These are phyloP conservation scores for Leccinum insigne DNA, from an alignment of 1,284 basidiomycete species.

Conservation along the genomic window DNA sequence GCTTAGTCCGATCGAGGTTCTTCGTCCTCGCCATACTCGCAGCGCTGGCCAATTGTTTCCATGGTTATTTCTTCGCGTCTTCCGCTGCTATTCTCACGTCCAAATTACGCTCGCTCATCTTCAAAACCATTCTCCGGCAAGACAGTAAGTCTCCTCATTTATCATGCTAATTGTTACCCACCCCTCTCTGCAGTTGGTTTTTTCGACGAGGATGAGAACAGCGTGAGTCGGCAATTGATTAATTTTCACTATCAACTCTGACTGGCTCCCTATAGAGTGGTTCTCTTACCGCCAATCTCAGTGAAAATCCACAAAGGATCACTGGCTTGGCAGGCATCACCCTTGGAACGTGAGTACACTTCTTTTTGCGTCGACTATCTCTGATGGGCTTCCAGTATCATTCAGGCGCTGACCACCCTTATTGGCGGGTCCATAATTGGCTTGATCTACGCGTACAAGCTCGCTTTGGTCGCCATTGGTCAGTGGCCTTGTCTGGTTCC, in stretches of 20 bases:
- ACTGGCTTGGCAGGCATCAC: constrained; percentile 91
- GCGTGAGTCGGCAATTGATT: constrained; percentile 40
- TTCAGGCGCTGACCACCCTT: constrained; percentile 79
- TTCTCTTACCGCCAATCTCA: constrained; percentile 76
- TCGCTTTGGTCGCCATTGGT: constrained; percentile 77
- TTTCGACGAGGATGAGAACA: constrained; percentile 87
- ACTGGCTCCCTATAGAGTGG: constrained; percentile 56
- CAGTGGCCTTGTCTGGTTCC: constrained; percentile 23
- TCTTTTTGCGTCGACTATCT: background rate
- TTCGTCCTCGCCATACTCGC: constrained; percentile 83
- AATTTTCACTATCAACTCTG: background rate
- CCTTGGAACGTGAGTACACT: constrained; percentile 62
- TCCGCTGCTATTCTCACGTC: constrained; percentile 69
- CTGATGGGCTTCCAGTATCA: constrained; percentile 50
- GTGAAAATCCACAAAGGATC: constrained; percentile 92
- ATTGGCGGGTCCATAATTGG: constrained; percentile 78
- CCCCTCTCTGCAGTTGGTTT: constrained; percentile 59
- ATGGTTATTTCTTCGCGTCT: constrained; percentile 69
- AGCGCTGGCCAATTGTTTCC: constrained; percentile 56
- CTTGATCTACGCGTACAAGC: constrained; percentile 78
- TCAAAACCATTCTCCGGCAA: constrained; percentile 80
- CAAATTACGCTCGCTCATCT: constrained; percentile 68
- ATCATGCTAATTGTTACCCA: constrained; percentile 4
- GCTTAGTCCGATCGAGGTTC: constrained; percentile 47
- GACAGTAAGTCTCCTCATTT: constrained; percentile 54